Evolutionary conservation across 768 basidiomycete species (phyloP), one percentile per base, ranked within the genome.

Genomic region (Suillus discolor): DNA sequence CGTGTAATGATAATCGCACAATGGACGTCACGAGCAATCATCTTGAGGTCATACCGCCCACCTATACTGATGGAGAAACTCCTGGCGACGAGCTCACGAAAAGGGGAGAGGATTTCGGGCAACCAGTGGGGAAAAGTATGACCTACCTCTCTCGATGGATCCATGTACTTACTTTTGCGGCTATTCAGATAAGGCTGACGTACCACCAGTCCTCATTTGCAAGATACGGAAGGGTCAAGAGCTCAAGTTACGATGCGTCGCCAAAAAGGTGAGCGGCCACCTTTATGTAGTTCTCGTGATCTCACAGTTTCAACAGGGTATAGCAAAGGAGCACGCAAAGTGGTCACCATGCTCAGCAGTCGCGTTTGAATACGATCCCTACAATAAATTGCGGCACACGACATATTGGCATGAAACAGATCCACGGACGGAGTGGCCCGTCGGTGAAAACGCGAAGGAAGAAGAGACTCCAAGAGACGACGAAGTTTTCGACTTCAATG

Each of bases 281-380:
- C 68, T 23, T 41, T 20, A 25, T 7, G 28, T 8, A 39, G 38
- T 36, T 61, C 38, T 42, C 55, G 44, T 28, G 64, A 65, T 55
- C 62, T 41, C 25, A 28, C 39, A 31, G 44, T 16, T 25, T 25
- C 53, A 42, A n/a, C 72, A 98, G 97, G 97, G 97, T 49, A 90
- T 97, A 66, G 95, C 97, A 4, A 98, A 98, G 82, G 95, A 97
- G 75, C 97, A 99, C 74, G 96, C 97, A 15, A 99, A 99, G 79
- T 99, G 97, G 94, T 97, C 95, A 0, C 97, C 97, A 15, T 93
- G 96, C 66, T 92, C 95, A 2, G 95, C 97, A 9, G 90, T 99
- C 20, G 88, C 90, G 9, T 99, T 97, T 69, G 97, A 99, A 80
- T 99, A 99, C 68, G 97, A 99, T 77, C 97, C 97, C 15, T 86